Conservation (phyloP, 371 early-diverging fungal genomes). For the Actinomortierella wolfii region DNA sequence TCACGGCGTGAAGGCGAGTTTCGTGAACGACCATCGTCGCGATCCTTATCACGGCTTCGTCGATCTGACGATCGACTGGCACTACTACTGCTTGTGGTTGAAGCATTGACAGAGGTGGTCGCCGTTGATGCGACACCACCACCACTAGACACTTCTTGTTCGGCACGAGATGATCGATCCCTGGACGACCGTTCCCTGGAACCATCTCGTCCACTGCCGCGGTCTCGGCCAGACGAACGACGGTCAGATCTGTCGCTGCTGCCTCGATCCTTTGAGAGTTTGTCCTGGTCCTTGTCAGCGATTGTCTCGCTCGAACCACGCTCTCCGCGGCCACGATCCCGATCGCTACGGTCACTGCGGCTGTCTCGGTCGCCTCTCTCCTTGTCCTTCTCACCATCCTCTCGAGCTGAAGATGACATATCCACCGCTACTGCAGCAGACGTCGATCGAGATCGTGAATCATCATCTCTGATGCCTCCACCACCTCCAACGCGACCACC, state of each 20-base stretch:
- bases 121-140: neutral
- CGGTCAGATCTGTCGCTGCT: neutral
- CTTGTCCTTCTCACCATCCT: slow-evolving; percentile 6
- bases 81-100: too few species aligned
- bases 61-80: neutral
- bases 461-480: slow-evolving; percentile 12
- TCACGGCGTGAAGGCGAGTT: neutral
- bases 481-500: slow-evolving; percentile 18
- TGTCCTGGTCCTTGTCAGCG: slow-evolving; percentile 15
- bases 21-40: slow-evolving; percentile 1
- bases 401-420: slow-evolving; percentile 9
- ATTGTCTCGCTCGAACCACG: slow-evolving; percentile 8
- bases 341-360: neutral
- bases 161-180: neutral
- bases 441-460: slow-evolving; percentile 20
- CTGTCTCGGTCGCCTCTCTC: slow-evolving; percentile 15
- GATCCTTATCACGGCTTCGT: slow-evolving; percentile 3
- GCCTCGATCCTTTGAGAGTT: neutral
- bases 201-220: neutral
- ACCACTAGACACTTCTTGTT: neutral
- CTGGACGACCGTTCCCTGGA: slow-evolving; percentile 1
- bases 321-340: neutral
- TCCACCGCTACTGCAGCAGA: slow-evolving; percentile 6
- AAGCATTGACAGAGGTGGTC: neutral
- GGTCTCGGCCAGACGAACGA: neutral